Conservation (phyloP, 257 asterid species). For the Przewalskia tangutica region DNA sequence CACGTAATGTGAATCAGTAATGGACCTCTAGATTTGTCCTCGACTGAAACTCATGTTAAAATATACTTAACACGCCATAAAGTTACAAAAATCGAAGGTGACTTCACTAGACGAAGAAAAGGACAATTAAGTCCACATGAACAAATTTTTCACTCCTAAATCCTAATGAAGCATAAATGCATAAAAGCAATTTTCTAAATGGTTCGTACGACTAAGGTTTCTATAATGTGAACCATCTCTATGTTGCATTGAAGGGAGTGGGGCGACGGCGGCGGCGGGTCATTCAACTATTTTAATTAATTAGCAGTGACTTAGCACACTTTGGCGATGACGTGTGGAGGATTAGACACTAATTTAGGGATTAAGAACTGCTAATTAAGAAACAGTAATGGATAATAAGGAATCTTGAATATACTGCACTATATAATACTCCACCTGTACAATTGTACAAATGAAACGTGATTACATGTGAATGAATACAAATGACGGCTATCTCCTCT, state of each 20-base stretch:
- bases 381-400: conserved; percentile 3
- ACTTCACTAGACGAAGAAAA: background rate
- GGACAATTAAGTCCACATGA: background rate
- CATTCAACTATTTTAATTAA: background rate
- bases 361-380: background rate
- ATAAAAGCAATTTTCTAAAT: background rate
- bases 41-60: background rate
- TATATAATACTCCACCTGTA: background rate
- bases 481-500: background rate
- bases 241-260: background rate
- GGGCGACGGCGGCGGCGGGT: background rate
- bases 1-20: no score
- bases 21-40: no score
- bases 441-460: background rate
- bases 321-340: background rate
- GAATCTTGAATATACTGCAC: conserved; percentile 5
- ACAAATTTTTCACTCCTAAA: background rate
- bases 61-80: background rate
- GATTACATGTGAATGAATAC: background rate
- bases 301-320: no score
- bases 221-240: background rate
- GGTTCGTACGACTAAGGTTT: background rate
- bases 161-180: no score
- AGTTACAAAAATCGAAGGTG: background rate
- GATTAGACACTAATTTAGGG: background rate